These are phyloP conservation scores for Fusarium phyllophilum DNA, from an alignment of 2,329 filamentous ascomycete species.

Conservation along the genomic window DNA sequence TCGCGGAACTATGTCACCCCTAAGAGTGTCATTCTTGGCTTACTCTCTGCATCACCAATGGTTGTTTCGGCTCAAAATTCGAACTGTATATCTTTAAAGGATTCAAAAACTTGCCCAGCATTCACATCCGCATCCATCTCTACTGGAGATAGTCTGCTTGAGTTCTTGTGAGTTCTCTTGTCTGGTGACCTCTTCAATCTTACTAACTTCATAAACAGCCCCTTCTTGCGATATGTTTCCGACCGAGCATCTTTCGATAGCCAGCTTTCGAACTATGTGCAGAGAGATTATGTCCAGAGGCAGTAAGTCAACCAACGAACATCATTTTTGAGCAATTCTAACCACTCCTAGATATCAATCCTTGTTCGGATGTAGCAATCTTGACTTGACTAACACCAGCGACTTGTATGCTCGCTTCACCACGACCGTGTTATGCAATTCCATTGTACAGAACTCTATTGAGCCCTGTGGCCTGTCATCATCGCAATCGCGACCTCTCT, in stretches of 20 bases:
- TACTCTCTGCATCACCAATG: constrained; percentile 43
- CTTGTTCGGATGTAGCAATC: constrained; percentile 80
- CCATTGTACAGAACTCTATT: constrained; percentile 90
- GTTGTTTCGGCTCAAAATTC: constrained; percentile 51
- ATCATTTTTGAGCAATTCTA: constrained; percentile 3
- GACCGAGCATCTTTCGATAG: constrained; percentile 80
- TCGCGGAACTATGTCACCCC: constrained; percentile 30
- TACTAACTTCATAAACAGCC: constrained; percentile 60
- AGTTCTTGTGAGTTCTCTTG: constrained; percentile 68
- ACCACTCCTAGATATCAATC: constrained; percentile 74
- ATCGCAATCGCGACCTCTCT: constrained; percentile 77
- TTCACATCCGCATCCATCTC: constrained; percentile 79
- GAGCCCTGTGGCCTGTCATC: constrained; percentile 72
- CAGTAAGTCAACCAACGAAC: constrained; percentile 70
- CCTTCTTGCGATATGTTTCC: constrained; percentile 86
- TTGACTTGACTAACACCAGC: constrained; percentile 81
- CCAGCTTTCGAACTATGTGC: constrained; percentile 77
- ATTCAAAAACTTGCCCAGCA: constrained; percentile 76
- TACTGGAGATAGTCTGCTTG: constrained; percentile 65
- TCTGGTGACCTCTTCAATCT: not conserved
- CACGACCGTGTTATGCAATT: constrained; percentile 90
- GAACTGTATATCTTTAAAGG: constrained; percentile 73
- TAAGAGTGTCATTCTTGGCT: constrained; percentile 37
- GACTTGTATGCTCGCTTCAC: constrained; percentile 93
- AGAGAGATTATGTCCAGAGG: constrained; percentile 76